Evolutionary conservation across 2,329 filamentous ascomycete genomes (phyloP), one percentile per base, ranked within the genome.

Genomic region (Colletotrichum karsti): DNA sequence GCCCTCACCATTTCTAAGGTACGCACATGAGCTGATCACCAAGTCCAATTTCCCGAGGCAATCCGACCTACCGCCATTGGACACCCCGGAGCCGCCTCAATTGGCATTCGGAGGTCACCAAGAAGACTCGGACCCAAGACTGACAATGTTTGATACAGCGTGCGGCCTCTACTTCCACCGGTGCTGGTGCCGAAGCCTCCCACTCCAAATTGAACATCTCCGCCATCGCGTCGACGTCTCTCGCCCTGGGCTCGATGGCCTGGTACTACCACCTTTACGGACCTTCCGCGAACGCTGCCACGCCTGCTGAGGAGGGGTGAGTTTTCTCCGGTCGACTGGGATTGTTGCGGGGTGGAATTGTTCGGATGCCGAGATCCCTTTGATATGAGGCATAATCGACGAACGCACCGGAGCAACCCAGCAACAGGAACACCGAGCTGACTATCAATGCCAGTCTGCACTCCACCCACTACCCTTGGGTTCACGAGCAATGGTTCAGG

Each of bases 201-300:
- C 87, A 92, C 76, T 91, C 93, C 83, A 91, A 91, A 83, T 87
- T 96, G 82, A 98, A 95, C 84, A 87, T 95, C 77, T 92, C 95
- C 80, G 94, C 93, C 78, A 89, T 90, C 77, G 93, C 93, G 79
- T 95, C 96, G 75, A 97, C 94, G 75, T 90, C 92, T 76, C 88
- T 94, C 78, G 94, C 95, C 76, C 86, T 93, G 82, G 95, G 94
- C 77, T 95, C 95, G 74, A 91, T 95, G 77, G 95, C 93, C 76
- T 98, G 95, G 94, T 98, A 98, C 87, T 97, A 95, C 83, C 94
- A 97, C 84, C 91, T 97, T 76, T 98, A 97, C 83, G 96, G 95
- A 78, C 90, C 93, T 76, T 91, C 92, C 76, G 92, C 93, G 71
- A 90, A 94, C 82, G 96, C 96, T 76, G 92, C 92, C 91, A 95